Conservation (phyloP, 805 yeast genomes). For the Wickerhamiella cacticola region DNA sequence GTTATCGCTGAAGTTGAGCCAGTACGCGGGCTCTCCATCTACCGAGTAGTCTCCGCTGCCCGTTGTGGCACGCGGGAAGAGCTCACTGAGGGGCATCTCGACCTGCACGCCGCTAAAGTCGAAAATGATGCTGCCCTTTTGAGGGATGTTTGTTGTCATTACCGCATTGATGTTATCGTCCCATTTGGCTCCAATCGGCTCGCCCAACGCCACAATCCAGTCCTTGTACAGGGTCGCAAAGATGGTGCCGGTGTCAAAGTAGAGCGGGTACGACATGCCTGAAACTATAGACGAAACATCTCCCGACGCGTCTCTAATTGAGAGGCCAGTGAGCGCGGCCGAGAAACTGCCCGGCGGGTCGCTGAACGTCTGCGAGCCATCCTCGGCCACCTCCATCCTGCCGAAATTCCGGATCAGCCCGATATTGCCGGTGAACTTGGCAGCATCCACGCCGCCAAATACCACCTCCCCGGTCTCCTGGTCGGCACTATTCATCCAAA, state of each 20-base stretch:
- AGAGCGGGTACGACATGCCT: not conserved
- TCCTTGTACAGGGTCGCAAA: not conserved
- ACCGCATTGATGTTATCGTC: not conserved
- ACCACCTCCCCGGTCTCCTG: slow-evolving; percentile 25
- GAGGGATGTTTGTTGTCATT: not conserved
- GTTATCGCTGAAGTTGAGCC: not conserved
- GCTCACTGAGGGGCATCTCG: not conserved
- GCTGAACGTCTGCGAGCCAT: not conserved
- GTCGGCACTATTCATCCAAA: slow-evolving; percentile 26
- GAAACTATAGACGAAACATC: not conserved
- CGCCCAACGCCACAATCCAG: not conserved
- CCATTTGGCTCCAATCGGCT: not conserved
- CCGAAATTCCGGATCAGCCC: slow-evolving; percentile 24
- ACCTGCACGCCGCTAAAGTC: slow-evolving; percentile 7
- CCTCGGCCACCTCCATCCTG: slow-evolving; percentile 15
- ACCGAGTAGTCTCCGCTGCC: not conserved
- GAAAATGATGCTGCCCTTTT: slow-evolving; percentile 1
- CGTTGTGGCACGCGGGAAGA: not conserved
- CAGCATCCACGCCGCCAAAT: slow-evolving; percentile 43
- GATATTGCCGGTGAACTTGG: slow-evolving; percentile 36
- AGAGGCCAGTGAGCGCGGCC: not conserved
- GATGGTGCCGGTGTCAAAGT: slow-evolving; percentile 1
- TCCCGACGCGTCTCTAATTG: not conserved
- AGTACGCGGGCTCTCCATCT: not conserved
- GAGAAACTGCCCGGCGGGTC: not conserved